Base-by-base conservation (phyloP, 768 basidiomycete species). In the Cystoderma amianthinum region DNA sequence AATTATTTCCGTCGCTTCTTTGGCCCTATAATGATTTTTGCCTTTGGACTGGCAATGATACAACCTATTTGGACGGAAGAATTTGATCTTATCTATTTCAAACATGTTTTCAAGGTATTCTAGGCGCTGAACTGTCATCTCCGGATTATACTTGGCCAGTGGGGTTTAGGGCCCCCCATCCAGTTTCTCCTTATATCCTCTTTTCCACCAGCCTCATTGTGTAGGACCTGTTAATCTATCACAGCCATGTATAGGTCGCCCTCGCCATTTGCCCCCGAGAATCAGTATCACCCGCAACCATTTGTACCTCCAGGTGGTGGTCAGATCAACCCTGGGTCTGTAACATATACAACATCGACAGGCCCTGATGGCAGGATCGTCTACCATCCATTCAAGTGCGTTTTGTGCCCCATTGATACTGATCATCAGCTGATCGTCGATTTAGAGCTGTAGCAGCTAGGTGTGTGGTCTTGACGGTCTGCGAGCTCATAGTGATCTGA, bases 361-460 rank as follows among this genome's bases (percentile, higher is more conserved):
- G 69, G 69, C 2, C 64, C 74, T 25, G 79, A 87, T 63, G 86
- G 86, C 13, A 66, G 70, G 46, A 42, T 75, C 21, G 54, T 71
- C 41, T 89, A 89, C 55, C 81, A 87, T 52, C 72, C 78, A 10
- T 89, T 86, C 76, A 87, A 67, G 85, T 84, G 52, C 47, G 78
- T 62, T 23, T 35, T 18, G 32, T 24, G 34, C 38, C 37, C 10
- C 30, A 24, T 30, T 44, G 39, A 36, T 46, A 16, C 49, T 55
- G 22, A 47, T 50, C 49, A 23, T 53, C 43, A 43, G 43, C 49
- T 46, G 44, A 38, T 32, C 30, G 52, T 48, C 30, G 6, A 36
- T 43, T 25, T 44, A 87, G 85, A 63, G 85, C 84, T 42, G 80
- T 85, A 30, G 60, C 80, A 43, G 84, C 85, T 28, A 86, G 83